Percentiles rank a stretch among this genome's conserved stretches.
Evolutionary conservation across 2,329 filamentous ascomycete genomes (phyloP).

Genomic region (Fusarium hostae): DNA sequence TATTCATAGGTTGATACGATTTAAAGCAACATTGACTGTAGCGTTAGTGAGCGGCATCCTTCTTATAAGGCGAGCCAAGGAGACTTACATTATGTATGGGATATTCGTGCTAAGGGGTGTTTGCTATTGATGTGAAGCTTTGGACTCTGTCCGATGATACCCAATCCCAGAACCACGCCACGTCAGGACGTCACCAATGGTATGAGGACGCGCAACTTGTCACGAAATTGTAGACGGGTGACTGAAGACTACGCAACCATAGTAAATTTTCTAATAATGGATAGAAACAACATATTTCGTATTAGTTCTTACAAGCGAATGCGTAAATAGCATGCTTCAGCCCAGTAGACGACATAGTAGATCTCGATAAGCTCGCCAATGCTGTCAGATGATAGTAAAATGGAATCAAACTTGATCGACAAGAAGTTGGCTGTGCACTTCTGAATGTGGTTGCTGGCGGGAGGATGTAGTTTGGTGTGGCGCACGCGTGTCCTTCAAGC

Average conservation of each 20-base stretch:
- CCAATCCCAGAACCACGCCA: conserved; percentile 20
- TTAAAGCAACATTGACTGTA: conserved; percentile 1
- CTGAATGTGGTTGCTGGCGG: not conserved
- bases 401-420: conserved; percentile 1
- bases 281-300: too few species aligned
- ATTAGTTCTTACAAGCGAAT: not conserved
- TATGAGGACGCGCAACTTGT: conserved; percentile 20
- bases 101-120: not conserved
- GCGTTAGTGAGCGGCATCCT: not conserved
- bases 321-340: not conserved
- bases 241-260: not conserved
- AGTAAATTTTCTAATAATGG: not conserved
- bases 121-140: not conserved
- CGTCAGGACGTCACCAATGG: conserved; percentile 22
- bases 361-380: not conserved
- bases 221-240: not conserved
- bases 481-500: conserved; percentile 30
- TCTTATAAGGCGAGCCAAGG: not conserved
- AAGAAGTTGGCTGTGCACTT: conserved; percentile 1
- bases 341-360: not conserved
- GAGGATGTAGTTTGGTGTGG: conserved; percentile 15
- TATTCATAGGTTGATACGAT: not conserved
- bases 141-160: not conserved
- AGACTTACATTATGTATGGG: not conserved
- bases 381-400: not conserved